A percentile compares a stretch with the other conserved stretches of the same genome.
These are phyloP conservation scores for Dalbergia oliveri DNA, from an alignment of 306 rosid genomes.

Conservation along the genomic window DNA sequence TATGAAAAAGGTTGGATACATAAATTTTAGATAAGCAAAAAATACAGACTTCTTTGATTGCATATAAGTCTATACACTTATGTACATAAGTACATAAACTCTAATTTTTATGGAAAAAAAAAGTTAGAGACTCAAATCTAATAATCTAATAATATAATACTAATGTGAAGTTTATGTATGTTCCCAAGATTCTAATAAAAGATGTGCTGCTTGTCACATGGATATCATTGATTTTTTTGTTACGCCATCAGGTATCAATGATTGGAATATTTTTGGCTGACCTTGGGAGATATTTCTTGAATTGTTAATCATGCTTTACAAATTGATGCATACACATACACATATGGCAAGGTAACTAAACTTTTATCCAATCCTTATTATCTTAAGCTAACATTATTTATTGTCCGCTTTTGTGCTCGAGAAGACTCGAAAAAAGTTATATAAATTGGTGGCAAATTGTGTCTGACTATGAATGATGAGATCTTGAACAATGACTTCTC, in stretches of 20 bases:
- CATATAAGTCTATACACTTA: too few relatives aligned
- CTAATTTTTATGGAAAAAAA: too few relatives aligned
- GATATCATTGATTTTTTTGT: too few relatives aligned
- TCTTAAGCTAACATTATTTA: neutral
- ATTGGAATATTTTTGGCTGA: too few relatives aligned
- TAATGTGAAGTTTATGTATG: too few relatives aligned
- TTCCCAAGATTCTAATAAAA: too few relatives aligned
- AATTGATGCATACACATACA: neutral
- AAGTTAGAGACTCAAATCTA: neutral
- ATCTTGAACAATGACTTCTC: neutral
- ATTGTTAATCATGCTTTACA: neutral
- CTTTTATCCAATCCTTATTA: neutral
- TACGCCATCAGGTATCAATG: too few relatives aligned
- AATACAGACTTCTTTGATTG: neutral
- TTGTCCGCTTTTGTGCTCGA: neutral
- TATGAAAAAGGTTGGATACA: neutral
- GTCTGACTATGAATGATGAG: neutral
- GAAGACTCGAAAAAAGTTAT: neutral
- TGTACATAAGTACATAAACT: too few relatives aligned
- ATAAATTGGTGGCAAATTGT: constrained; percentile 1
- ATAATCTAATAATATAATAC: too few relatives aligned
- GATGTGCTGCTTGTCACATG: too few relatives aligned
- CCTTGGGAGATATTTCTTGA: neutral
- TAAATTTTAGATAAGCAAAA: neutral
- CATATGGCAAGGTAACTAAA: neutral